These are phyloP conservation scores for Aspergillus amoenus DNA, from an alignment of 2,329 filamentous ascomycete genomes.

Conservation along the genomic window DNA sequence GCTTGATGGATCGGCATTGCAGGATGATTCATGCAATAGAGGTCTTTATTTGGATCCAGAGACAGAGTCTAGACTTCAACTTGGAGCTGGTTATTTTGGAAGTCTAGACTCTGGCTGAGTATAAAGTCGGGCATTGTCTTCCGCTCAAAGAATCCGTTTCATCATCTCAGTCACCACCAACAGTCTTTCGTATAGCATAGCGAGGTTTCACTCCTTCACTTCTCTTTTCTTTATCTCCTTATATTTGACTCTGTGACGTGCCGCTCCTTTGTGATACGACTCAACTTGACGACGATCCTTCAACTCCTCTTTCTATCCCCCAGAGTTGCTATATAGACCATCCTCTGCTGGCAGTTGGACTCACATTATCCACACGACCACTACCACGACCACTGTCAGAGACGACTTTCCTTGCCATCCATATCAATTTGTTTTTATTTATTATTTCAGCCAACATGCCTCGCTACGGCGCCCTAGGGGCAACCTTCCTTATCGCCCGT, in stretches of 20 bases:
- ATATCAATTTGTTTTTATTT: background rate
- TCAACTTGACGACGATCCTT: background rate
- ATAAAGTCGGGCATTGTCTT: constrained; percentile 1
- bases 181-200: background rate
- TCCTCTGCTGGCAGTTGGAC: constrained; percentile 9
- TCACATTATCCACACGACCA: background rate
- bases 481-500: constrained; percentile 74
- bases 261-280: background rate
- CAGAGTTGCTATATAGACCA: background rate
- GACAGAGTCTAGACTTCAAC: background rate
- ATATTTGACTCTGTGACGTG: background rate
- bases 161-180: background rate
- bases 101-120: background rate
- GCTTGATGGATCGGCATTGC: constrained; percentile 5
- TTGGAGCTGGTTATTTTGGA: background rate
- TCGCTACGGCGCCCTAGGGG: constrained; percentile 68
- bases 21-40: background rate
- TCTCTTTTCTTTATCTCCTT: background rate
- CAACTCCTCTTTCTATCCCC: background rate
- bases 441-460: constrained; percentile 22
- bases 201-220: background rate
- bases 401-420: background rate
- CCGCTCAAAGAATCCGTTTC: background rate
- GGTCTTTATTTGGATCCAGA: background rate
- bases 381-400: background rate